These are phyloP conservation scores for Agrocybe praecox DNA, from an alignment of 768 basidiomycete genomes.

Conservation along the genomic window DNA sequence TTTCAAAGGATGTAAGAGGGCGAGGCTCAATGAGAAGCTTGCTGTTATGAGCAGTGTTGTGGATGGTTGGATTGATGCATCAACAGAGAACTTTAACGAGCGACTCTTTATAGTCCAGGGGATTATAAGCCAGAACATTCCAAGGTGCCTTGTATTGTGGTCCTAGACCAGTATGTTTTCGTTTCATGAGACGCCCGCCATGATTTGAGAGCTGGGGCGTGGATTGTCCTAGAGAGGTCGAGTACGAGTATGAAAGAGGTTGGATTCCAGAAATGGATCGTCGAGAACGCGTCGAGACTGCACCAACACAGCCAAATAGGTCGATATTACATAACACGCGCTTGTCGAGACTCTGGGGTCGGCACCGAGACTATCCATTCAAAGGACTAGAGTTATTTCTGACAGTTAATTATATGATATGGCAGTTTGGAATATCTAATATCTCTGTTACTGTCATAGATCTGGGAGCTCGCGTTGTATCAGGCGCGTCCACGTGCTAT, in stretches of 20 bases:
- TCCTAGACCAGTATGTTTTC: background rate
- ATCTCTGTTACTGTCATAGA: slow-evolving; percentile 9
- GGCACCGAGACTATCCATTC: background rate
- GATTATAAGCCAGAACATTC: background rate
- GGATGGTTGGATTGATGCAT: background rate
- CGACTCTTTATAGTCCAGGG: background rate
- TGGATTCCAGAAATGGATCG: background rate
- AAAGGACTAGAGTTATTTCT: background rate
- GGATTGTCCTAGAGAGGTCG: background rate
- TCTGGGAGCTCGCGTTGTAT: slow-evolving; percentile 88
- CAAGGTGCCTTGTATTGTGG: background rate
- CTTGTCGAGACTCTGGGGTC: background rate
- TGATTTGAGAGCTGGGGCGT: background rate
- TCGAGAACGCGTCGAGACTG: slow-evolving; percentile 4
- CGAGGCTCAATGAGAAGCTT: background rate
- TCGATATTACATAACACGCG: background rate
- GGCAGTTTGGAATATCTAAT: slow-evolving; percentile 1
- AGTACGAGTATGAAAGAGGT: background rate
- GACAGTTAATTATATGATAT: background rate
- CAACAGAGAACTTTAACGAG: background rate
- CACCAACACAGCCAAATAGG: background rate
- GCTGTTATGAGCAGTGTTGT: background rate
- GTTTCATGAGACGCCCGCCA: background rate
- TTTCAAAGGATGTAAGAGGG: background rate
- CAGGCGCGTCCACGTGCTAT: slow-evolving; percentile 84